Percentiles rank a stretch among this genome's conserved stretches.
Evolutionary conservation across 1,284 basidiomycete genomes (phyloP).

Genomic region (Cystobasidiaceae sp.): DNA sequence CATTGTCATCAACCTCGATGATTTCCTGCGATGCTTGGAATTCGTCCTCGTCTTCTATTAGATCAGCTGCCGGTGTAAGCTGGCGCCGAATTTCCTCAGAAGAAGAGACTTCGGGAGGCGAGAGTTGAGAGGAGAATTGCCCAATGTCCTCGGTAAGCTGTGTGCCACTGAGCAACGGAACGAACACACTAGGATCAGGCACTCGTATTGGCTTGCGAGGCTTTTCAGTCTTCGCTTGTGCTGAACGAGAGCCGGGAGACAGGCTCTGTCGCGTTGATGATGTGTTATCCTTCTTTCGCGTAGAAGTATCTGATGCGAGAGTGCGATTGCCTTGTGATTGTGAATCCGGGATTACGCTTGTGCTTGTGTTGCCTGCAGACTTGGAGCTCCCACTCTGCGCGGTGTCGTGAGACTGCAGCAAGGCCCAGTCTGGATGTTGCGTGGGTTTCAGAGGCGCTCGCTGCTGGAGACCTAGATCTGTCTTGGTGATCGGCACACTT

Average conservation of each 20-base stretch:
- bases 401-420: background rate
- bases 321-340: background rate
- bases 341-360: constrained; percentile 7
- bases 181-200: constrained; percentile 11
- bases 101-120: background rate
- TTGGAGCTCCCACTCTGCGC: background rate
- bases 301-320: background rate
- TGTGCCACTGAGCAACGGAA: background rate
- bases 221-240: constrained; percentile 1
- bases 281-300: background rate
- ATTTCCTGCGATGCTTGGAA: no score
- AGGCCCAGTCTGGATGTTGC: background rate
- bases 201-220: background rate
- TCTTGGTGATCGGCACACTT: no score
- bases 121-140: constrained; percentile 22
- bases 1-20: no score
- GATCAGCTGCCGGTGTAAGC: background rate
- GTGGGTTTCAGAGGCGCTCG: background rate
- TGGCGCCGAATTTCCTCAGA: background rate
- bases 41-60: background rate
- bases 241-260: background rate
- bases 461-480: background rate
- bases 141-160: constrained; percentile 13
- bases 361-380: background rate
- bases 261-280: background rate